Percentiles rank a stretch among this genome's conserved stretches.
Conservation (phyloP, 164 flowering plant species). For the Vitis riparia region DNA sequence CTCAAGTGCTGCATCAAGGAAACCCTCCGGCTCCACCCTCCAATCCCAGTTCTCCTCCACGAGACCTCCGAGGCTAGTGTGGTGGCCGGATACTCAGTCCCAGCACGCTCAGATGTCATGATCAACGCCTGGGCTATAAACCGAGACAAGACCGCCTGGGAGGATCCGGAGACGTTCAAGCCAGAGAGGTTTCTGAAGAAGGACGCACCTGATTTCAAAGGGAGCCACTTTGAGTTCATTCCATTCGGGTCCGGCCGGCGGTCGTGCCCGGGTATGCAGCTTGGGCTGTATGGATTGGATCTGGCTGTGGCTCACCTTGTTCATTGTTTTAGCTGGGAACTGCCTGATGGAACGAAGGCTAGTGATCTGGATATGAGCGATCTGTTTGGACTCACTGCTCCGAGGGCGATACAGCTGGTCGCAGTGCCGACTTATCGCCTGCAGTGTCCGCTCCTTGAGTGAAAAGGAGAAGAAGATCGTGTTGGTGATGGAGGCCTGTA, state of each 20-base stretch:
- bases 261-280: constrained; percentile 88
- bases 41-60: constrained; percentile 85
- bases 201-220: constrained; percentile 62
- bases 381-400: constrained; percentile 80
- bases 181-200: constrained; percentile 53
- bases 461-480: too few species aligned
- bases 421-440: constrained; percentile 64
- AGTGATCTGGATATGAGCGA: constrained; percentile 73
- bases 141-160: constrained; percentile 61
- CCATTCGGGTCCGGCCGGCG: constrained; percentile 92
- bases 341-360: constrained; percentile 86
- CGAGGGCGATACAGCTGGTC: constrained; percentile 55
- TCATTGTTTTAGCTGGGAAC: constrained; percentile 70
- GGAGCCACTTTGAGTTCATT: constrained; percentile 67
- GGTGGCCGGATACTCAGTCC: constrained; percentile 65
- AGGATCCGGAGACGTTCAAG: constrained; percentile 52
- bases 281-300: constrained; percentile 69
- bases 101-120: constrained; percentile 55
- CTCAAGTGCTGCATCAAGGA: constrained; percentile 60
- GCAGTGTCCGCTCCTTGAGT: constrained; percentile 14
- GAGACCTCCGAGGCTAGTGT: constrained; percentile 58
- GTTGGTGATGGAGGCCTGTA: too few species aligned
- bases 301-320: constrained; percentile 64
- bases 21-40: constrained; percentile 83
- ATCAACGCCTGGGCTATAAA: constrained; percentile 77